Conservation (phyloP, 306 rosid species). For the Quercus ilex region DNA sequence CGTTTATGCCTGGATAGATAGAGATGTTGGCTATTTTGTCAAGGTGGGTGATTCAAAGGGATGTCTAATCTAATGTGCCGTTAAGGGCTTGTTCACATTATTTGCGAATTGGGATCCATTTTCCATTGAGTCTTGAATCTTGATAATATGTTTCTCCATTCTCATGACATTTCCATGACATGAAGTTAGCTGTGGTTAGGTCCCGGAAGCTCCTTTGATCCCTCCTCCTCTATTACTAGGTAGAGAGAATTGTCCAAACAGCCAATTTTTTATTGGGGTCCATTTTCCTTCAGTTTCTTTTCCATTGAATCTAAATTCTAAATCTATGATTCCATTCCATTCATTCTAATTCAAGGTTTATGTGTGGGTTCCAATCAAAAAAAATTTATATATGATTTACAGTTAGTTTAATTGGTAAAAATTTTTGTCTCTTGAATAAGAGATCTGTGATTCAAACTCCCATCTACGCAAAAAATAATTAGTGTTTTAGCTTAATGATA, state of each 20-base stretch:
- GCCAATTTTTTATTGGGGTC: slow-evolving; percentile 47
- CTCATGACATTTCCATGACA: background rate
- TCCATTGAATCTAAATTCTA: too few species aligned
- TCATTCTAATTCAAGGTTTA: too few species aligned
- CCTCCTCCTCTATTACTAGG: too few species aligned
- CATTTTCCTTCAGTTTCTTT: slow-evolving; percentile 24
- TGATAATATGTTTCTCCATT: background rate
- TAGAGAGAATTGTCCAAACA: too few species aligned
- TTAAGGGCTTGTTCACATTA: background rate
- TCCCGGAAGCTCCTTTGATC: too few species aligned
- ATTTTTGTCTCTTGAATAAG: too few species aligned
- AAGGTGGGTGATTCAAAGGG: slow-evolving; percentile 54
- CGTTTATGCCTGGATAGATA: slow-evolving; percentile 94
- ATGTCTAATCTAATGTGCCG: slow-evolving; percentile 3
- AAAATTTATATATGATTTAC: too few species aligned
- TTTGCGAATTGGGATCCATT: background rate
- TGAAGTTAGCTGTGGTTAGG: background rate
- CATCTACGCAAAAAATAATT: too few species aligned
- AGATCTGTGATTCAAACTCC: accelerated
- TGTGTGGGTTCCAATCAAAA: too few species aligned
- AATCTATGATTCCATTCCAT: too few species aligned
- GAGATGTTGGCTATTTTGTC: slow-evolving; percentile 83
- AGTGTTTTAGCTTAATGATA: too few species aligned
- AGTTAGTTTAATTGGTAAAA: too few species aligned
- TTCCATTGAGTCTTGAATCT: background rate